These are phyloP conservation scores for Sugiyamaella sp. DNA, from an alignment of 1,139 yeast genomes.

Conservation along the genomic window DNA sequence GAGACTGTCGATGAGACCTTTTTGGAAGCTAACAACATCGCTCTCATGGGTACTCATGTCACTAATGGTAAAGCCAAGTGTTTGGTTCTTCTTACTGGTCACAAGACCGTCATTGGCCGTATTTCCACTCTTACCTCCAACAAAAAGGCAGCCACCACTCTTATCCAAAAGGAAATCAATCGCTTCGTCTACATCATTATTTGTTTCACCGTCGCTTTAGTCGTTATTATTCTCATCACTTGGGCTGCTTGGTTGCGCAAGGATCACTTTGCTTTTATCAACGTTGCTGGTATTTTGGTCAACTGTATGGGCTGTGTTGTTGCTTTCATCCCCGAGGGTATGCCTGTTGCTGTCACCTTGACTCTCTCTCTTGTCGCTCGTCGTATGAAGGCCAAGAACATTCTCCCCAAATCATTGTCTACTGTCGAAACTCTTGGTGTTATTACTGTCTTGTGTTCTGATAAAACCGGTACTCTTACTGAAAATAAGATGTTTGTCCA, in stretches of 20 bases:
- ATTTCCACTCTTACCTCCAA: conserved; percentile 50
- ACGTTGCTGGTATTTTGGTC: conserved; percentile 46
- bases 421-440: conserved; percentile 67
- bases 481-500: conserved; percentile 58
- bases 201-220: conserved; percentile 45
- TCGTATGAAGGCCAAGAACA: conserved; percentile 51
- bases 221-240: conserved; percentile 48
- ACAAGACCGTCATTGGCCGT: conserved; percentile 53
- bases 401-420: conserved; percentile 61
- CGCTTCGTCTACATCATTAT: conserved; percentile 50
- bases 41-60: conserved; percentile 55
- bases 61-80: conserved; percentile 54
- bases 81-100: conserved; percentile 52
- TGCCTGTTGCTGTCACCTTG: conserved; percentile 58
- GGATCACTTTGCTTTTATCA: conserved; percentile 50
- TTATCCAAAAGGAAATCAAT: conserved; percentile 51
- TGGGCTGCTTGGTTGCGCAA: conserved; percentile 53
- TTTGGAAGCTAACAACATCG: conserved; percentile 51
- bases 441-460: conserved; percentile 55
- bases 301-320: conserved; percentile 49
- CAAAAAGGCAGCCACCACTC: conserved; percentile 48
- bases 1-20: conserved; percentile 44
- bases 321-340: conserved; percentile 59
- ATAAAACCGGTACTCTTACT: conserved; percentile 59
- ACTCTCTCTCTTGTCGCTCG: conserved; percentile 55